Evolutionary conservation across 192 early-diverging fungal species (phyloP).

Genomic region (Rhizoclosmatium sp.): DNA sequence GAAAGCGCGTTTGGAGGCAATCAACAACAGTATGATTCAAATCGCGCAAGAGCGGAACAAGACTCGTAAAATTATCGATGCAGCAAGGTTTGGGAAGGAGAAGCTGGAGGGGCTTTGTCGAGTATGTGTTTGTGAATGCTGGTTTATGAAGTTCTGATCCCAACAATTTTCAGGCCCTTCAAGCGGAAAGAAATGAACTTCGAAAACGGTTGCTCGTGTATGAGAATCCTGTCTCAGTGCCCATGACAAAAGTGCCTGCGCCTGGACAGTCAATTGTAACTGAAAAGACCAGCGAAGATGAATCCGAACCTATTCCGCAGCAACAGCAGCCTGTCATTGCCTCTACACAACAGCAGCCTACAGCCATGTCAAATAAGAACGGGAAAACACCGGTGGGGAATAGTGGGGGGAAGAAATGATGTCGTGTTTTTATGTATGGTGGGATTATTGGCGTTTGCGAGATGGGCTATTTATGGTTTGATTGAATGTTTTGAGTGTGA

Average conservation of each 20-base stretch:
- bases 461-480: too few relatives aligned
- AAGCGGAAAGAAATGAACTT: slow-evolving; percentile 53
- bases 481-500: too few relatives aligned
- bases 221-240: background rate
- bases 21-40: slow-evolving; percentile 67
- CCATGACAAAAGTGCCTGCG: background rate
- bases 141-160: too few relatives aligned
- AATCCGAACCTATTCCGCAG: background rate
- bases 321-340: background rate
- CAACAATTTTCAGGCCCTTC: slow-evolving; percentile 45
- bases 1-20: slow-evolving; percentile 63
- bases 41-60: slow-evolving; percentile 67
- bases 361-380: background rate
- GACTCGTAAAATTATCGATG: slow-evolving; percentile 56
- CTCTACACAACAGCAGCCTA: background rate
- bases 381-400: too few relatives aligned
- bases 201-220: slow-evolving; percentile 20
- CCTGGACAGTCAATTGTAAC: background rate
- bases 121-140: background rate
- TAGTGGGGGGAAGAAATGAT: too few relatives aligned
- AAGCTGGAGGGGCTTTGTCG: slow-evolving; percentile 66
- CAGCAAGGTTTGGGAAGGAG: slow-evolving; percentile 51
- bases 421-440: too few relatives aligned
- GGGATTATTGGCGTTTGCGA: too few relatives aligned
- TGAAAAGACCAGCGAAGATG: background rate